Conservation (phyloP, 352 stramenopile genomes). For the Phytophthora cajani region DNA sequence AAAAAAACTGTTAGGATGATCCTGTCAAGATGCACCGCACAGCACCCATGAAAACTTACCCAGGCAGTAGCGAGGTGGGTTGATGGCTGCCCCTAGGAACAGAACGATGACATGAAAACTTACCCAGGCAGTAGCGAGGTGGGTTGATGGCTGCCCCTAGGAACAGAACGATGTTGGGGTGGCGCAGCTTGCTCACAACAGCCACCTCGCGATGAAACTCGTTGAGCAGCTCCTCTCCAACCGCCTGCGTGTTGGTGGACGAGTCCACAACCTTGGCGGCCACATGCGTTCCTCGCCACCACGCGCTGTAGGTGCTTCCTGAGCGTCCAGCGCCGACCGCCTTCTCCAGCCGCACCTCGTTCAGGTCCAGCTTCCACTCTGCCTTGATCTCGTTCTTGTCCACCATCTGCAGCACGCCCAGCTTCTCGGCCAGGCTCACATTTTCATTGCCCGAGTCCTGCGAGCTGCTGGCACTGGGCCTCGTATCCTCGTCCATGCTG, state of each 20-base stretch:
- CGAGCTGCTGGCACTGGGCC: conserved; percentile 21
- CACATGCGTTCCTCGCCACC: conserved; percentile 82
- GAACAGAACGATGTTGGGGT: conserved; percentile 89
- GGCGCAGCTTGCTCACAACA: conserved; percentile 84
- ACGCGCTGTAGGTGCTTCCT: conserved; percentile 80
- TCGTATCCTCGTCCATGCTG: conserved; percentile 56
- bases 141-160: conserved; percentile 80
- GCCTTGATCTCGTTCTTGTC: conserved; percentile 88
- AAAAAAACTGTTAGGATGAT: neutral
- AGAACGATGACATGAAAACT: conserved; percentile 64
- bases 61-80: conserved; percentile 82
- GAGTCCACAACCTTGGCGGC: conserved; percentile 83
- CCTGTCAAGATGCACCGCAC: neutral
- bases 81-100: conserved; percentile 83
- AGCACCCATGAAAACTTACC: conserved; percentile 41
- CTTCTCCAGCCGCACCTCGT: conserved; percentile 76
- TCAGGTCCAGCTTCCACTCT: conserved; percentile 81
- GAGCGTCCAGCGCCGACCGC: conserved; percentile 76
- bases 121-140: conserved; percentile 84
- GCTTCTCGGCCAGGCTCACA: conserved; percentile 66
- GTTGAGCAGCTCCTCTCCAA: conserved; percentile 84
- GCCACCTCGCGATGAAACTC: conserved; percentile 88
- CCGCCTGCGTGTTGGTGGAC: conserved; percentile 64
- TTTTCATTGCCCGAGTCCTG: conserved; percentile 32
- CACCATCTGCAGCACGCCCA: conserved; percentile 81